Evolutionary conservation across 331 rosid genomes (phyloP).

Genomic region (Erythrophleum ivorense): DNA sequence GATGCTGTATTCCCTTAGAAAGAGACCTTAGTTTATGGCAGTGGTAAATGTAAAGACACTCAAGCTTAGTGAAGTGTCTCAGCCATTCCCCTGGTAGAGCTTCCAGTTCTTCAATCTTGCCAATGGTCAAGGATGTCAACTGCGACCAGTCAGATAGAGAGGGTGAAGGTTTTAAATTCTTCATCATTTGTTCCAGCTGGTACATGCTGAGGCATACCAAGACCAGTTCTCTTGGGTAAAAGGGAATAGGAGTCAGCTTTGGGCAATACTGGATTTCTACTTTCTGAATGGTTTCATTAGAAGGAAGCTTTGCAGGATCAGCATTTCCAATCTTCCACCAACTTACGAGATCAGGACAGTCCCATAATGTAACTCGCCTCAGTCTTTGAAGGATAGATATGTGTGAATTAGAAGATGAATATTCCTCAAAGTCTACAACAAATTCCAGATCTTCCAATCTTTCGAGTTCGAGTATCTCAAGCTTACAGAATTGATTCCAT

Average conservation of each 20-base stretch:
- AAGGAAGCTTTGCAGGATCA: not conserved
- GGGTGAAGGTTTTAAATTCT: not conserved
- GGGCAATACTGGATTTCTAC: conserved; percentile 27
- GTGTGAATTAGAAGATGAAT: not conserved
- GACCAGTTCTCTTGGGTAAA: not conserved
- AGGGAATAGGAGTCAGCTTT: not conserved
- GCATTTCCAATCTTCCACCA: conserved; percentile 1
- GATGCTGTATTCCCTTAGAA: not conserved
- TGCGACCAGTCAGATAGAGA: not conserved
- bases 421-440: not conserved
- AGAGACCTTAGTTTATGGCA: not conserved
- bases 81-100: not conserved
- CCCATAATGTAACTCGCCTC: conserved; percentile 3
- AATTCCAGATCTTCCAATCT: not conserved
- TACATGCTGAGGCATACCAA: not conserved
- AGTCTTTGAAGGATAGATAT: not conserved
- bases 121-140: not conserved
- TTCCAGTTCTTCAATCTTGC: not conserved
- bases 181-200: not conserved
- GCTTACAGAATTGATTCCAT: no score
- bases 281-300: not conserved
- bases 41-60: not conserved
- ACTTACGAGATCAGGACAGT: conserved; percentile 21
- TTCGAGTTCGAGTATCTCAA: no score
- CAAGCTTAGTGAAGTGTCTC: not conserved